Conservation (phyloP, 768 basidiomycete genomes). For the Gyrodon lividus region DNA sequence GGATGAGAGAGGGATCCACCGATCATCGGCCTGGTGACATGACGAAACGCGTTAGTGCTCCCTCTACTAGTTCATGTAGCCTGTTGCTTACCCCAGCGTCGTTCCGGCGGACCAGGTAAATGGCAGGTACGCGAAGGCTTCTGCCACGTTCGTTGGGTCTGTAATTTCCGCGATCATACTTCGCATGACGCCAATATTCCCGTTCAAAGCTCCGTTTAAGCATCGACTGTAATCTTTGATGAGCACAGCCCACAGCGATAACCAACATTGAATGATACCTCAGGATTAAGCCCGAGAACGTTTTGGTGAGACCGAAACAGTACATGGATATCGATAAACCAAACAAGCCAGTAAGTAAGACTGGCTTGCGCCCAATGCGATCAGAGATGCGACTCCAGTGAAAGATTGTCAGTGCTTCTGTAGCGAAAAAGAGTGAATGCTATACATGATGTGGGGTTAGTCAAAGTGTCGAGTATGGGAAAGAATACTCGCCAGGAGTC, state of each 20-base stretch:
- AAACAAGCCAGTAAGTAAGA: constrained; percentile 39
- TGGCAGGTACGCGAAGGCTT: constrained; percentile 58
- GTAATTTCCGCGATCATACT: constrained; percentile 42
- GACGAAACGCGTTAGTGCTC: not conserved
- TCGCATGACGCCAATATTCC: constrained; percentile 46
- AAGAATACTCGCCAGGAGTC: constrained; percentile 33
- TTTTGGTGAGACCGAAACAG: constrained; percentile 40
- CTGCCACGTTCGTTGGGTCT: constrained; percentile 13
- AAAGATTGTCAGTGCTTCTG: constrained; percentile 41
- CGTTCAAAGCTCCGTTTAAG: constrained; percentile 44
- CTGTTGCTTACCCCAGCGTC: constrained; percentile 35
- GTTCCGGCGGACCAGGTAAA: constrained; percentile 41
- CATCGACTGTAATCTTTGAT: constrained; percentile 29
- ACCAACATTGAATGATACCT: constrained; percentile 22
- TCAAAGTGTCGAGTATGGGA: constrained; percentile 14
- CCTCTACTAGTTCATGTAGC: not conserved
- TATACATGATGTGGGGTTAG: constrained; percentile 30
- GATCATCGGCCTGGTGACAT: constrained; percentile 49
- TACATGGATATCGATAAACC: constrained; percentile 43
- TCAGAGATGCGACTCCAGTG: constrained; percentile 46
- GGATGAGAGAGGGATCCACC: constrained; percentile 66
- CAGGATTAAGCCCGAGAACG: constrained; percentile 38
- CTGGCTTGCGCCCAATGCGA: constrained; percentile 40
- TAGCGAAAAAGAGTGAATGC: constrained; percentile 45
- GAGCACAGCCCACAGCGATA: not conserved